These are phyloP conservation scores for Phaffomyces thermotolerans DNA, from an alignment of 805 yeast genomes.

Conservation along the genomic window DNA sequence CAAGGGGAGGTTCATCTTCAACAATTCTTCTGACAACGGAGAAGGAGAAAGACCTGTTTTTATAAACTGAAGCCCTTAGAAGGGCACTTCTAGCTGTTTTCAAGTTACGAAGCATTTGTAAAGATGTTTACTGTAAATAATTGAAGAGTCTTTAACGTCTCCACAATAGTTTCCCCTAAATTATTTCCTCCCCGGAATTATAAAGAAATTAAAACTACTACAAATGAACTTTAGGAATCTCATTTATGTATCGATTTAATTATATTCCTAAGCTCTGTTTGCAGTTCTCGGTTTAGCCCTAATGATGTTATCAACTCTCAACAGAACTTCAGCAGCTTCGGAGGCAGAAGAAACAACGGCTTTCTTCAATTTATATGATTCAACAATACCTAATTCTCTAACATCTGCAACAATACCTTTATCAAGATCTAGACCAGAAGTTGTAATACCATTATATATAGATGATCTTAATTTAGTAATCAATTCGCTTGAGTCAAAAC, in stretches of 20 bases:
- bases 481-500: slow-evolving; percentile 87
- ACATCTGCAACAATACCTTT: slow-evolving; percentile 85
- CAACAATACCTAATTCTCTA: slow-evolving; percentile 90
- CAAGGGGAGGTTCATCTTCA: slow-evolving; percentile 12
- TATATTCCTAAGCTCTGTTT: slow-evolving; percentile 47
- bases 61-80: neutral
- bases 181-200: too few relatives aligned
- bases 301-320: slow-evolving; percentile 94
- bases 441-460: slow-evolving; percentile 77
- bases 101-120: slow-evolving; percentile 4
- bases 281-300: slow-evolving; percentile 98
- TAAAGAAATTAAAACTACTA: too few relatives aligned
- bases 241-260: neutral
- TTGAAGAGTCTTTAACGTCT: neutral
- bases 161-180: too few relatives aligned
- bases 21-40: neutral
- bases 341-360: slow-evolving; percentile 94
- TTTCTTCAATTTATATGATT: slow-evolving; percentile 82
- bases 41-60: neutral
- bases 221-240: neutral
- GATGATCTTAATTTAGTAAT: slow-evolving; percentile 87
- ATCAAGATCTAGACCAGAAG: slow-evolving; percentile 86
- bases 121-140: too few relatives aligned
- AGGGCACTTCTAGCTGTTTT: neutral
- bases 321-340: slow-evolving; percentile 95